Evolutionary conservation across 2,329 filamentous ascomycete species (phyloP).

Genomic region (Penicillium freii): DNA sequence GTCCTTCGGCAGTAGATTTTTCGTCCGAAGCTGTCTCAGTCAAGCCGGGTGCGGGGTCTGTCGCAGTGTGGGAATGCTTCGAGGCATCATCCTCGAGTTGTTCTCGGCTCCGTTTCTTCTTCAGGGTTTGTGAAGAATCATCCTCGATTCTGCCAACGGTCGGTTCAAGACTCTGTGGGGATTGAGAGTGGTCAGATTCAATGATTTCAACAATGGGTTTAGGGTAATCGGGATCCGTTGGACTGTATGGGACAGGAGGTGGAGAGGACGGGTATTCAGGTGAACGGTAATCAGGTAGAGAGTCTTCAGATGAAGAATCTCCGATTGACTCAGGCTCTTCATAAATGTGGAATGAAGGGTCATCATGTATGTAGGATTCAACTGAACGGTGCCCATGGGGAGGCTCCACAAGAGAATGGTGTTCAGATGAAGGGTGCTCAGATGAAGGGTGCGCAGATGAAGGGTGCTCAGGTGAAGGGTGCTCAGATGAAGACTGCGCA

Average conservation of each 20-base stretch:
- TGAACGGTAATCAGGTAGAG: background rate
- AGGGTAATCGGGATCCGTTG: background rate
- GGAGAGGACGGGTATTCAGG: background rate
- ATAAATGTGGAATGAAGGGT: background rate
- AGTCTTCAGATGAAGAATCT: background rate
- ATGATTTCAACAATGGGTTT: background rate
- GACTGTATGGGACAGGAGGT: background rate
- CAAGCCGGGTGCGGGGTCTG: background rate
- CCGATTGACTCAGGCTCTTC: background rate
- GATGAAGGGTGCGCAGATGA: background rate
- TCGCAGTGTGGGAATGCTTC: constrained; percentile 12
- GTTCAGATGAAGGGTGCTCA: background rate
- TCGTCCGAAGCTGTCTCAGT: constrained; percentile 2
- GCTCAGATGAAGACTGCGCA: background rate
- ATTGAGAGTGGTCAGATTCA: background rate
- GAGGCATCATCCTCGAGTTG: constrained; percentile 39
- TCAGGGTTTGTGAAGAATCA: constrained; percentile 34
- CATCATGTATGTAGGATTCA: background rate
- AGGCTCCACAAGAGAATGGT: background rate
- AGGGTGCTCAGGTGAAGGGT: background rate
- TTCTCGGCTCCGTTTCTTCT: constrained; percentile 47
- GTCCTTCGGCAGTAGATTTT: constrained; percentile 24
- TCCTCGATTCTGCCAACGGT: constrained; percentile 15
- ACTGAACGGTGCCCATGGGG: background rate
- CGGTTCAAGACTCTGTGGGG: background rate